Percentiles rank a stretch among this genome's conserved stretches.
Evolutionary conservation across 257 asterid species (phyloP).

Genomic region (Solanum neorickii): DNA sequence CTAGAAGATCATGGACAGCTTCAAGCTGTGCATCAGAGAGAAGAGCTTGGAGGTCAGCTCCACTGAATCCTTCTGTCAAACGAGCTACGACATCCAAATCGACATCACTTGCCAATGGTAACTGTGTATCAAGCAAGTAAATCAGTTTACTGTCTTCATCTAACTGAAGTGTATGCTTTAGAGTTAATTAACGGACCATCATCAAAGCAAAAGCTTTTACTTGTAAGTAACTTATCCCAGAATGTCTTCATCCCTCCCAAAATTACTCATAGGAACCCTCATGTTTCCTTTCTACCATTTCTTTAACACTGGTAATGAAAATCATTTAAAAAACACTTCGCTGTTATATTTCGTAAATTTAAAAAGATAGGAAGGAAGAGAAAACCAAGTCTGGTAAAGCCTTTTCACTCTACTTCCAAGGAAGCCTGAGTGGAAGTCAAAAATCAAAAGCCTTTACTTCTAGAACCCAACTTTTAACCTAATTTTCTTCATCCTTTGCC

Average conservation of each 20-base stretch:
- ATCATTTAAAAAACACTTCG: not conserved
- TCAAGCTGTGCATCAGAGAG: conserved; percentile 90
- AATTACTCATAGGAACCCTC: not conserved
- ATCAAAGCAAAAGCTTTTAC: not conserved
- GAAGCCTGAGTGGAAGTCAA: not conserved
- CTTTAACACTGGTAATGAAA: not conserved
- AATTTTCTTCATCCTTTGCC: not conserved
- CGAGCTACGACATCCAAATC: conserved; percentile 49
- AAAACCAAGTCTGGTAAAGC: not conserved
- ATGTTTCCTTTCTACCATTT: not conserved
- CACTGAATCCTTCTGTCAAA: conserved; percentile 86
- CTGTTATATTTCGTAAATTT: not conserved
- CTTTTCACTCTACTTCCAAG: not conserved
- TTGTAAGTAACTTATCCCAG: not conserved
- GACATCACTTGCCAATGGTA: conserved; percentile 66
- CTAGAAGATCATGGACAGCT: conserved; percentile 72
- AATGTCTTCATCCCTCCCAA: not conserved
- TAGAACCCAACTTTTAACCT: not conserved
- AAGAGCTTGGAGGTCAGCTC: conserved; percentile 97
- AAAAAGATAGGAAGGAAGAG: not conserved
- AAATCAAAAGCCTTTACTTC: not conserved
- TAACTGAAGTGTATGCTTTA: not conserved
- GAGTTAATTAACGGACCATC: not conserved
- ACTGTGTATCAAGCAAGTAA: conserved; percentile 24
- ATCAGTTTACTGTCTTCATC: not conserved